These are phyloP conservation scores for Hanseniaspora mollemarum DNA, from an alignment of 805 yeast species.

Conservation along the genomic window DNA sequence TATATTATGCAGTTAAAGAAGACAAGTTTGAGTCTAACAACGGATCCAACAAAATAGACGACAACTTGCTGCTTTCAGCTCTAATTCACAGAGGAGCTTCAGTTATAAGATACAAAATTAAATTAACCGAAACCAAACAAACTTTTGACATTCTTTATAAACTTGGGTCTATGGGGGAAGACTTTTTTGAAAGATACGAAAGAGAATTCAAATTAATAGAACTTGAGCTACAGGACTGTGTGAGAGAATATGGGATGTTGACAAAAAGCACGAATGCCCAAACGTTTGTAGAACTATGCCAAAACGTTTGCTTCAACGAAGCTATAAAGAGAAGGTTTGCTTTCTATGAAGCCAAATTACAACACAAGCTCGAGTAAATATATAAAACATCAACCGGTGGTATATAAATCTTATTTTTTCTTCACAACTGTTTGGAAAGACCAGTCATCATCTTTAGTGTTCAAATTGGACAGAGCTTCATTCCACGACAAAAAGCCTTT, in stretches of 20 bases:
- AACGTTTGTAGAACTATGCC: conserved; percentile 61
- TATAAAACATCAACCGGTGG: too few species aligned
- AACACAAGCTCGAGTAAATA: conserved; percentile 5
- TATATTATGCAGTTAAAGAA: conserved; percentile 49
- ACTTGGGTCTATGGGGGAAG: conserved; percentile 86
- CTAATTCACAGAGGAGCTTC: conserved; percentile 69
- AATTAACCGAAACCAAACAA: conserved; percentile 67
- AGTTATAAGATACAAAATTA: conserved; percentile 70
- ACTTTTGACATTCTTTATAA: conserved; percentile 63
- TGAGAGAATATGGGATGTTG: conserved; percentile 57
- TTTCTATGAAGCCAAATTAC: conserved; percentile 11
- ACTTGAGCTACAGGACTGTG: conserved; percentile 64
- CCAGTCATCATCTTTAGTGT: conserved; percentile 39
- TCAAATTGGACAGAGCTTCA: conserved; percentile 45
- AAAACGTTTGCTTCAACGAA: conserved; percentile 84
- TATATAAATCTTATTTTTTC: too few species aligned
- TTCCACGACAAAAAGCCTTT: conserved; percentile 55
- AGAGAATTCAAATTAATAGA: conserved; percentile 70
- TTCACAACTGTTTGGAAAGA: conserved; percentile 56
- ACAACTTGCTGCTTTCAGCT: conserved; percentile 62
- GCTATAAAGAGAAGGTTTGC: conserved; percentile 66
- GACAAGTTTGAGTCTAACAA: conserved; percentile 25
- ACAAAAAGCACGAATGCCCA: conserved; percentile 69
- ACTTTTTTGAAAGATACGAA: conserved; percentile 65
- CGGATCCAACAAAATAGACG: conserved; percentile 50